A percentile compares a stretch with the other conserved stretches of the same genome.
phyloP scores from a whole-genome alignment of 2,329 filamentous ascomycete genomes.

The Alternaria gansuensis region DNA sequence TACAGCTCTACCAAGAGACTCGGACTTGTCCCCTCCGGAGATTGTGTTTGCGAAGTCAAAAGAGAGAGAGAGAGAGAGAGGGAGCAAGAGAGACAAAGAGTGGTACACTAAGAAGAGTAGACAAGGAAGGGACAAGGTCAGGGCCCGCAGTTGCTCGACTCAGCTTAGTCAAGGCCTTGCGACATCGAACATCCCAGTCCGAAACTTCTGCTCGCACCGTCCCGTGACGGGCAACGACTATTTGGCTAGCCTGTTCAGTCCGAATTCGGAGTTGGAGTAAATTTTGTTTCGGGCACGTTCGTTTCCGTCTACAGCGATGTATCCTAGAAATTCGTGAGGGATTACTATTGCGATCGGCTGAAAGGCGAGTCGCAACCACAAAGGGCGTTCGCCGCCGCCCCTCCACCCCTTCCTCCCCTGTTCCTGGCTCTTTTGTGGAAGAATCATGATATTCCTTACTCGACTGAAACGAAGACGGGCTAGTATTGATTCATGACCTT shows the following conservation, averaged over 20 bases:
- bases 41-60: slow-evolving; percentile 2
- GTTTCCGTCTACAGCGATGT: background rate
- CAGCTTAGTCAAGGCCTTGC: slow-evolving; percentile 4
- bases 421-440: background rate
- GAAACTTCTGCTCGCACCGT: slow-evolving; percentile 18
- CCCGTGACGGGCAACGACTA: slow-evolving; percentile 15
- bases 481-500: slow-evolving; percentile 3
- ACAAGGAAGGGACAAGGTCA: slow-evolving; percentile 14
- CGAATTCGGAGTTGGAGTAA: slow-evolving; percentile 3
- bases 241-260: slow-evolving; percentile 7
- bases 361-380: slow-evolving; percentile 9
- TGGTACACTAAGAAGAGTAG: slow-evolving; percentile 10
- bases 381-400: background rate
- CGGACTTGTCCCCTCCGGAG: slow-evolving; percentile 9
- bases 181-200: slow-evolving; percentile 8
- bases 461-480: slow-evolving; percentile 4
- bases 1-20: background rate
- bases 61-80: background rate
- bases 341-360: slow-evolving; percentile 9
- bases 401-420: background rate
- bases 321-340: background rate
- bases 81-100: background rate
- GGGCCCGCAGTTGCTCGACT: slow-evolving; percentile 9
- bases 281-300: background rate
- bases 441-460: slow-evolving; percentile 5